Evolutionary conservation across 257 asterid species (phyloP).

Genomic region (Solanum etuberosum): DNA sequence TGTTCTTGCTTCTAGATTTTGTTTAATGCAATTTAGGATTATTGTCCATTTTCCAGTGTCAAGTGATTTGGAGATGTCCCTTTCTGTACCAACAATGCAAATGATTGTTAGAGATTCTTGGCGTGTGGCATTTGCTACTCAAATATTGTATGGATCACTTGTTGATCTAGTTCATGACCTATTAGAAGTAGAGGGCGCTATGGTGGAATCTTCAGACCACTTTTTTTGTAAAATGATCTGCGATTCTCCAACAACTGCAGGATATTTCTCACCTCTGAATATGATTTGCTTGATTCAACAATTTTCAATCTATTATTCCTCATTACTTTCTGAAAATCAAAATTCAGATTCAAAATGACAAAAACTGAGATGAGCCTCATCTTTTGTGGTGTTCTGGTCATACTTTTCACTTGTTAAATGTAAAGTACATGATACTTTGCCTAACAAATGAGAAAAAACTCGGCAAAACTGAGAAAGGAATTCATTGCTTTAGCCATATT

Average conservation of each 20-base stretch:
- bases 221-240: not conserved
- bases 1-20: not conserved
- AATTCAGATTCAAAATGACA: not conserved
- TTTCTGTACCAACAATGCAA: not conserved
- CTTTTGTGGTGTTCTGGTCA: not conserved
- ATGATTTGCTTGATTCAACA: not conserved
- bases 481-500: not conserved
- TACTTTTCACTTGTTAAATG: not conserved
- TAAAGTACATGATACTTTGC: not conserved
- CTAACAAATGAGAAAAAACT: not conserved
- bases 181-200: not conserved
- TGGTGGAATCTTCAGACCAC: not conserved
- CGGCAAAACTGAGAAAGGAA: not conserved
- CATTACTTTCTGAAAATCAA: not conserved
- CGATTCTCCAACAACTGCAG: not conserved
- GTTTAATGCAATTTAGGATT: not conserved
- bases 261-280: not conserved
- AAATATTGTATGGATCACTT: not conserved
- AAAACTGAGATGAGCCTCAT: not conserved
- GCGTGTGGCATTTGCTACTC: not conserved
- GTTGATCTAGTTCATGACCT: not conserved
- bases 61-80: not conserved
- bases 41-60: not conserved
- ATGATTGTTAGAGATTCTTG: not conserved
- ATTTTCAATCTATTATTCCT: not conserved